Conservation (phyloP, 2,329 filamentous ascomycete genomes). For the Aureobasidium melanogenum region DNA sequence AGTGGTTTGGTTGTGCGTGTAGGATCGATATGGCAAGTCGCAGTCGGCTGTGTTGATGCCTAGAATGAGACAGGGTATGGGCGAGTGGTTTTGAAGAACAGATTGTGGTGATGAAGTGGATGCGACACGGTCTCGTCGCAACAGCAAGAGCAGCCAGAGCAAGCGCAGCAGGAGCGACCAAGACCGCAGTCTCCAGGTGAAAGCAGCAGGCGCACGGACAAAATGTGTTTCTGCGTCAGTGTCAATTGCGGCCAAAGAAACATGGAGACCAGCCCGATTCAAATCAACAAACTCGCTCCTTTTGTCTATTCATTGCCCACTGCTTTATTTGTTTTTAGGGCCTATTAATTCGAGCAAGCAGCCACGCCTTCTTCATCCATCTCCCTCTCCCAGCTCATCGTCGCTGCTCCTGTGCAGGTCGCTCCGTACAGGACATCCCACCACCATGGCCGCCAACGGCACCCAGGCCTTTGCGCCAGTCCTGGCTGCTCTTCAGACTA, state of each 20-base stretch:
- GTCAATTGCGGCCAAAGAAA: conserved; percentile 3
- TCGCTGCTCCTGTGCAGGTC: neutral
- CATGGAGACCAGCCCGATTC: neutral
- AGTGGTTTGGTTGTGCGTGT: neutral
- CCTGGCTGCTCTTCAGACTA: conserved; percentile 78
- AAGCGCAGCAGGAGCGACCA: neutral
- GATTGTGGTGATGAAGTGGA: neutral
- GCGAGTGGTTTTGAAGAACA: neutral
- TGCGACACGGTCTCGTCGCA: neutral
- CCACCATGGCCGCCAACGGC: conserved; percentile 38
- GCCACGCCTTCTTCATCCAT: neutral
- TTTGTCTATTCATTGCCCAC: neutral
- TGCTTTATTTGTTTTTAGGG: neutral
- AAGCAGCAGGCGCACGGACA: conserved; percentile 3
- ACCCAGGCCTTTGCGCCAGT: conserved; percentile 72
- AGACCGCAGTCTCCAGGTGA: neutral
- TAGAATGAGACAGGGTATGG: neutral
- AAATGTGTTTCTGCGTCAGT: conserved; percentile 5
- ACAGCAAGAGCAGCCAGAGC: neutral
- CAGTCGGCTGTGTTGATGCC: neutral
- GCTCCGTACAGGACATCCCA: conserved; percentile 5
- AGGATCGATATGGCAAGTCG: neutral
- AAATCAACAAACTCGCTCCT: conserved; percentile 1
- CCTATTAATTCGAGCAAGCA: neutral
- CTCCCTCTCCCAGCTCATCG: neutral